phyloP scores from a whole-genome alignment of 371 early-diverging fungal species.

The Nosema muscidifuracis region DNA sequence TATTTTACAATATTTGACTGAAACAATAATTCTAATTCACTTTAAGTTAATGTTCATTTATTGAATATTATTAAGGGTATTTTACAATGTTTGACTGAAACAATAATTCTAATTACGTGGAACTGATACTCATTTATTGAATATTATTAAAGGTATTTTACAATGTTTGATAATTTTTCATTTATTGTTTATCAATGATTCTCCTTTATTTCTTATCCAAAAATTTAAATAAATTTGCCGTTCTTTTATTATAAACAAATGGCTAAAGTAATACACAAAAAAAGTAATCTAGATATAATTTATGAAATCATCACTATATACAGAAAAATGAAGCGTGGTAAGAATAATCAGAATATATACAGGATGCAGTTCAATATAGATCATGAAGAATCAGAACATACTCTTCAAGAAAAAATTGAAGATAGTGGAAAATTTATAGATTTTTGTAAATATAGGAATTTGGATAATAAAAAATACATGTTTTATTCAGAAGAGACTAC shows the following conservation, averaged over 20 bases:
- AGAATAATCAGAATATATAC: conserved; percentile 41
- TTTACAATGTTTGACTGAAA: too few relatives aligned
- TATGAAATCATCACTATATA: conserved; percentile 60
- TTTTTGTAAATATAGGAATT: neutral
- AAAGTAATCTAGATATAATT: conserved; percentile 21
- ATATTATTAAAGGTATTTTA: too few relatives aligned
- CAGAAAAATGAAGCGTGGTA: conserved; percentile 58
- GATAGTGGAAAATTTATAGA: neutral
- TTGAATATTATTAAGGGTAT: too few relatives aligned
- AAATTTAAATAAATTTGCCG: too few relatives aligned
- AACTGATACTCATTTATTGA: too few relatives aligned
- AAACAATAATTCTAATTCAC: too few relatives aligned
- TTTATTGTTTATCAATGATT: too few relatives aligned
- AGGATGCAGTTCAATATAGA: conserved; percentile 28
- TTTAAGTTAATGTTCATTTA: too few relatives aligned
- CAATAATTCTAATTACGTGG: too few relatives aligned
- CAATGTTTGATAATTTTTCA: too few relatives aligned
- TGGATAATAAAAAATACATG: conserved; percentile 44
- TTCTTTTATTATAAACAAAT: neutral
- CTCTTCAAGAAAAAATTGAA: neutral
- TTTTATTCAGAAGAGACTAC: conserved; percentile 50
- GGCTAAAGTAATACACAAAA: neutral
- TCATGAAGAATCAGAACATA: neutral
- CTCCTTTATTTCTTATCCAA: too few relatives aligned
- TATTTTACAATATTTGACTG: too few relatives aligned